These are phyloP conservation scores for Grifola frondosa DNA, from an alignment of 1,284 basidiomycete genomes.

Conservation along the genomic window DNA sequence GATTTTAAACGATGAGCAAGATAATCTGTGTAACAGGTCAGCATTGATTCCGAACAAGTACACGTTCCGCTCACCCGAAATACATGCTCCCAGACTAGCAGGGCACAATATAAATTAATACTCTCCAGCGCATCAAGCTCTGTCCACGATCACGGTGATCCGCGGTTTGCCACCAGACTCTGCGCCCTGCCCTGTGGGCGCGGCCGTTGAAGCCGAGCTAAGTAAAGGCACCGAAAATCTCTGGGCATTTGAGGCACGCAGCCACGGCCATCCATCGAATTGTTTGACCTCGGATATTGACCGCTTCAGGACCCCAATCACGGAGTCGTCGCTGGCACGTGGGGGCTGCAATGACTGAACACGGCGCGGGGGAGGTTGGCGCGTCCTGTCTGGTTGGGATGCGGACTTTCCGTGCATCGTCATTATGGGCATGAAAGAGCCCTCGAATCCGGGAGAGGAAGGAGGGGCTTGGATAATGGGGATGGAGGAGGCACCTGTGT, in stretches of 20 bases:
- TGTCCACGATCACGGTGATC: no score
- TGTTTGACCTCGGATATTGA: constrained; percentile 21
- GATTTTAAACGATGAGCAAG: no score
- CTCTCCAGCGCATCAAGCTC: no score
- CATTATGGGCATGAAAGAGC: constrained; percentile 23
- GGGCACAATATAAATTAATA: no score
- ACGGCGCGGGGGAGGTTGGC: constrained; percentile 19
- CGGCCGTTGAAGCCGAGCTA: no score
- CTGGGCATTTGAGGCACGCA: constrained; percentile 12
- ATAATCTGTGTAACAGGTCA: no score
- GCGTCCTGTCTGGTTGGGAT: constrained; percentile 13
- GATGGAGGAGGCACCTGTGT: constrained; percentile 6
- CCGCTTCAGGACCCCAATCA: constrained; percentile 14
- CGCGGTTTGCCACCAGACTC: no score
- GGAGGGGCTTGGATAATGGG: constrained; percentile 1
- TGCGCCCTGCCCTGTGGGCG: no score
- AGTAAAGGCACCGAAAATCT: constrained; percentile 18
- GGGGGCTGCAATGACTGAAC: constrained; percentile 27
- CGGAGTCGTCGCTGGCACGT: constrained; percentile 16
- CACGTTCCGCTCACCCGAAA: no score
- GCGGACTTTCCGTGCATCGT: constrained; percentile 15
- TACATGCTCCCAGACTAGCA: no score
- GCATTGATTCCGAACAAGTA: no score
- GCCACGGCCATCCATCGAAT: constrained; percentile 28
- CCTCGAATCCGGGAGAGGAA: constrained; percentile 6